Conservation (phyloP, 345 rosid genomes). For the Excoecaria agallocha region DNA sequence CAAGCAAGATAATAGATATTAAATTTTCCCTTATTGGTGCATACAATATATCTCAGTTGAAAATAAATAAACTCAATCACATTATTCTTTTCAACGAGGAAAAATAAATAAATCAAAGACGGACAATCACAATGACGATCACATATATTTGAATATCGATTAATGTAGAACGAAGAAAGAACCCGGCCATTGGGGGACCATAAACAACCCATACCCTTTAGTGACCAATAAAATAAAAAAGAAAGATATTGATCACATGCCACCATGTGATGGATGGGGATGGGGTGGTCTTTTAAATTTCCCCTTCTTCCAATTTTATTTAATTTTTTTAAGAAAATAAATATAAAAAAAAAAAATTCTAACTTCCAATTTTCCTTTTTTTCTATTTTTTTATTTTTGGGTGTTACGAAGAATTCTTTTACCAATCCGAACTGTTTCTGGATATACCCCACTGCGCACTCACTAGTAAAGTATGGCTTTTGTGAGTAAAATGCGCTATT, state of each 20-base stretch:
- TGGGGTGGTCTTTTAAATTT: slow-evolving; percentile 22
- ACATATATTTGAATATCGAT: slow-evolving; percentile 10
- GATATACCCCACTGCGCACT: slow-evolving; percentile 50
- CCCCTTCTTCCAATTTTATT: neutral
- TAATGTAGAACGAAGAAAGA: slow-evolving; percentile 20
- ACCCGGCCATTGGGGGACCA: slow-evolving; percentile 42
- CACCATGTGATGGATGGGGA: slow-evolving; percentile 43
- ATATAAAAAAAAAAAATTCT: neutral
- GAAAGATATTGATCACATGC: slow-evolving; percentile 39
- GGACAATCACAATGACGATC: too few relatives aligned
- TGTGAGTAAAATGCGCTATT: slow-evolving; percentile 21
- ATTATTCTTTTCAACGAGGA: too few relatives aligned
- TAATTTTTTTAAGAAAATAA: neutral
- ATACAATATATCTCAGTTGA: too few relatives aligned
- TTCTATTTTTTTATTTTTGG: neutral
- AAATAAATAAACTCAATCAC: too few relatives aligned
- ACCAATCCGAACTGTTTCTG: slow-evolving; percentile 13
- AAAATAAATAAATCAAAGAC: too few relatives aligned
- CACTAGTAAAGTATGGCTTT: slow-evolving; percentile 32
- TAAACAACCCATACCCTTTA: slow-evolving; percentile 51
- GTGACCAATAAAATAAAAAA: slow-evolving; percentile 23
- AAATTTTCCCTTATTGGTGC: too few relatives aligned
- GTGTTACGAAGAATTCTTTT: neutral
- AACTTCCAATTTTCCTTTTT: neutral
- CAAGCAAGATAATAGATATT: too few relatives aligned